A percentile compares a stretch with the other conserved stretches of the same genome.
Conservation (phyloP, 495 filamentous ascomycete genomes). For the Xylaria scruposa region DNA sequence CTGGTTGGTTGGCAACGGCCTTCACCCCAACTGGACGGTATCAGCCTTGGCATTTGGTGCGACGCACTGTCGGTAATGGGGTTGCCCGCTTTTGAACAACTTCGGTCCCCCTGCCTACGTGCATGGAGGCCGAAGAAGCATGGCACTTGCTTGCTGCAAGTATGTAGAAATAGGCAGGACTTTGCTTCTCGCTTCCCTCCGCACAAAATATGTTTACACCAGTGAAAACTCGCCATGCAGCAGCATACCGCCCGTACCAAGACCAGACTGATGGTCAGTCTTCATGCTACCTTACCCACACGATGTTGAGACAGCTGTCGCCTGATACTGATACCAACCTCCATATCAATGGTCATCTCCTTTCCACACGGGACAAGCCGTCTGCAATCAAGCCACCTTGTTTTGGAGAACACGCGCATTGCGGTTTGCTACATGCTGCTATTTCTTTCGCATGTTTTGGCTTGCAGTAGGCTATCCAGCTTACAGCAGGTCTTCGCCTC, state of each 20-base stretch:
- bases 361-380: slow-evolving; percentile 18
- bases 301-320: slow-evolving; percentile 15
- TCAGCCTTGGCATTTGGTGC: slow-evolving; percentile 20
- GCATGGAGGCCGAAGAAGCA: slow-evolving; percentile 10
- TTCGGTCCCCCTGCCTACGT: not conserved
- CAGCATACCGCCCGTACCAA: not conserved
- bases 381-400: slow-evolving; percentile 7
- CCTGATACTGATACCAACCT: slow-evolving; percentile 22
- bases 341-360: not conserved
- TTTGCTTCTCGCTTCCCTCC: slow-evolving; percentile 7
- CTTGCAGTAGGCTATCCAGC: not conserved
- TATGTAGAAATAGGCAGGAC: slow-evolving; percentile 8
- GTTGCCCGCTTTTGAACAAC: not conserved
- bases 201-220: not conserved
- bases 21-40: slow-evolving; percentile 23
- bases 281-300: slow-evolving; percentile 26
- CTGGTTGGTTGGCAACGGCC: not conserved
- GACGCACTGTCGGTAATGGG: slow-evolving; percentile 15
- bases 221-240: slow-evolving; percentile 13
- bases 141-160: slow-evolving; percentile 24
- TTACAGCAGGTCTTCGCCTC: not conserved
- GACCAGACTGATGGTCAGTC: not conserved
- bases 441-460: not conserved
- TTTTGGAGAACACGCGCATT: slow-evolving; percentile 2
- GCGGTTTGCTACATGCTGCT: not conserved